phyloP scores from a whole-genome alignment of 352 stramenopile genomes.

The Thraustochytrium striatum region DNA sequence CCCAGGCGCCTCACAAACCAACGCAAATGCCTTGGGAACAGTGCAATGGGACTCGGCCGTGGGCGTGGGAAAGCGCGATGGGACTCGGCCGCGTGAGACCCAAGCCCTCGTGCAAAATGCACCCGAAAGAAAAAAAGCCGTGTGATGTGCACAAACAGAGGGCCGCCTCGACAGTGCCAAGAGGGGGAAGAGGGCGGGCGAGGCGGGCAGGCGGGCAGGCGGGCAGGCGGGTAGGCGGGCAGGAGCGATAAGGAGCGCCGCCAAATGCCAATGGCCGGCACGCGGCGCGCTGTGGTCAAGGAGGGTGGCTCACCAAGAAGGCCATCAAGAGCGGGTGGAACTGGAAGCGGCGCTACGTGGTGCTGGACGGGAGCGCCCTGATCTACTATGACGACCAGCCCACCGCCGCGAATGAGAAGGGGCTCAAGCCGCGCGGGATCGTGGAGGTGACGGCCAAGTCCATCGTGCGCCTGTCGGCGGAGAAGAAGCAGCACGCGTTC shows the following conservation, averaged over 20 bases:
- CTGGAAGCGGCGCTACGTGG: conserved; percentile 47
- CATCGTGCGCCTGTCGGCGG: background rate
- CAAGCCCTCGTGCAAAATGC: too few species aligned
- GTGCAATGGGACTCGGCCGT: too few species aligned
- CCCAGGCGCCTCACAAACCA: too few species aligned
- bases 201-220: too few species aligned
- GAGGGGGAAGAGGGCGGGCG: too few species aligned
- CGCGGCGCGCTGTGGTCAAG: background rate
- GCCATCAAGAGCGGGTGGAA: background rate
- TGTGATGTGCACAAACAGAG: too few species aligned
- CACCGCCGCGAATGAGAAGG: background rate
- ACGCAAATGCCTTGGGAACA: too few species aligned
- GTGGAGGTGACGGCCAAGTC: conserved; percentile 9
- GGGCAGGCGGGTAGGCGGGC: background rate
- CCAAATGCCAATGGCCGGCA: background rate
- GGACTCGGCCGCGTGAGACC: too few species aligned
- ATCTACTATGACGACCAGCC: conserved; percentile 42
- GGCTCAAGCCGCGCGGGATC: background rate
- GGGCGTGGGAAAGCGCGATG: too few species aligned
- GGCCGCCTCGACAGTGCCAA: too few species aligned
- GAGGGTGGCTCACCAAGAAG: conserved; percentile 18
- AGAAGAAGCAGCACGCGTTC: conserved; percentile 3
- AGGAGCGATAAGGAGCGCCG: background rate
- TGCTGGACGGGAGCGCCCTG: conserved; percentile 13
- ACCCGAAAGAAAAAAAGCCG: too few species aligned